Evolutionary conservation across 371 early-diverging fungal genomes (phyloP).

Genomic region (Mucor saturninus): DNA sequence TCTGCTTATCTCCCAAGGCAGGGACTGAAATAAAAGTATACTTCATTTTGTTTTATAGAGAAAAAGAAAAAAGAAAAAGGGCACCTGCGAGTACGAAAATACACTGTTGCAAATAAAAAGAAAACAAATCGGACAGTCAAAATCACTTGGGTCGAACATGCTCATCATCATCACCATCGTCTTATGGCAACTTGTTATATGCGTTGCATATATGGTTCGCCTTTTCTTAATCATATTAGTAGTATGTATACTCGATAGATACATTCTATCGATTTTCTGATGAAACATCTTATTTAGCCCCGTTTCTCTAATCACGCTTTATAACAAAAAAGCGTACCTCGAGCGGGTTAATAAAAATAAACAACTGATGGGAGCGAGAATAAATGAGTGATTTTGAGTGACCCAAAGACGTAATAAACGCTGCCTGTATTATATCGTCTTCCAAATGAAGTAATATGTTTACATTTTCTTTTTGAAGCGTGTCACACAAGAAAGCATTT

Average conservation of each 20-base stretch:
- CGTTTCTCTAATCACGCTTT: too few relatives aligned
- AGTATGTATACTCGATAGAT: too few relatives aligned
- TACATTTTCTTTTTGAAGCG: slow-evolving; percentile 25
- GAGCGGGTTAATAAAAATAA: too few relatives aligned
- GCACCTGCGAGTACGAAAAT: neutral
- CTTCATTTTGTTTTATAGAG: slow-evolving; percentile 34
- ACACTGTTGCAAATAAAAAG: slow-evolving; percentile 6
- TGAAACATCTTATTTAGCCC: too few relatives aligned
- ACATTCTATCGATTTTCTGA: too few relatives aligned
- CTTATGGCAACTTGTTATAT: neutral
- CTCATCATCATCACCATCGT: neutral
- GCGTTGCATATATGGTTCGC: neutral
- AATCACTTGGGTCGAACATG: neutral
- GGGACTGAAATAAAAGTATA: slow-evolving; percentile 58
- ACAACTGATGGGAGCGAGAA: too few relatives aligned
- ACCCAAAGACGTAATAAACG: neutral
- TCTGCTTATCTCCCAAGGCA: slow-evolving; percentile 52
- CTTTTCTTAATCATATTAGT: neutral
- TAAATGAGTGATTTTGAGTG: neutral
- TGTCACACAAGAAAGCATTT: slow-evolving; percentile 2
- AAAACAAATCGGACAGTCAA: slow-evolving; percentile 6
- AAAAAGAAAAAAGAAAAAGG: slow-evolving; percentile 2
- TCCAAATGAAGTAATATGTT: slow-evolving; percentile 31
- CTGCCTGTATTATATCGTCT: neutral
- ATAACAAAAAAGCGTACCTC: too few relatives aligned